Base-by-base conservation (phyloP, 192 early-diverging fungal species). In the Jimgerdemannia lactiflua region DNA sequence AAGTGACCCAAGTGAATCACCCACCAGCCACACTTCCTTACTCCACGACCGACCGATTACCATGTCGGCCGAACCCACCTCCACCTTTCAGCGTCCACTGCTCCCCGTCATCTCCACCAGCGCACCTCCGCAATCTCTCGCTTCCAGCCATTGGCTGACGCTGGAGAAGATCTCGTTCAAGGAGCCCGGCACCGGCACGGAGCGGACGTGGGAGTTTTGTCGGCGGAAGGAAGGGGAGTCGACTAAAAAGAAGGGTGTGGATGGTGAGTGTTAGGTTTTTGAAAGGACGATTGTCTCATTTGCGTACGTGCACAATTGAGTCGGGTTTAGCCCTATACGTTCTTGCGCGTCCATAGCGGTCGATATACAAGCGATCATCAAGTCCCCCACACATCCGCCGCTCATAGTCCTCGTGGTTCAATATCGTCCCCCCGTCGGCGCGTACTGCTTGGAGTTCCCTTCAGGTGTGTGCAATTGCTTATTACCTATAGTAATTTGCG, bases 401-500 rank as follows among this genome's bases (percentile, higher is more conserved):
- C 49, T 59, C 6, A 76, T 85, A 63, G 65, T 85, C 19, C 72
- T 87, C 18, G 82, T 85, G 3, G 66, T 84, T 9, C 86, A 87
- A 65, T 87, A 82, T 70, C 82, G 86, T 10, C 86, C 86, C 14
- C 76, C 86, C 4, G 29, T 87, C n/a, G 74, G 74, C 9, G 64
- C 74, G 4, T 85, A 83, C 70, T 67, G 75, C 18, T 42, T 87
- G 14, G 86, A 87, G 71, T 85, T 87, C 67, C 86, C 86, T 1
- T 85, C 84, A 41, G 86, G 86, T 64, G 14, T 14, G 49, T 14
- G 6, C 49, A 1, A 29, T 29, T 29, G 68, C 68, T 69, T 17
- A 69, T 69, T 14, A 59, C 29, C 29, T 29, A 29, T 29, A 29
- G 29, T 4, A 66, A 11, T 69, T 69, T 69, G 39, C 8, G 17